Evolutionary conservation across 2,329 filamentous ascomycete genomes (phyloP).

Genomic region (Pestalotiopsis sp.): DNA sequence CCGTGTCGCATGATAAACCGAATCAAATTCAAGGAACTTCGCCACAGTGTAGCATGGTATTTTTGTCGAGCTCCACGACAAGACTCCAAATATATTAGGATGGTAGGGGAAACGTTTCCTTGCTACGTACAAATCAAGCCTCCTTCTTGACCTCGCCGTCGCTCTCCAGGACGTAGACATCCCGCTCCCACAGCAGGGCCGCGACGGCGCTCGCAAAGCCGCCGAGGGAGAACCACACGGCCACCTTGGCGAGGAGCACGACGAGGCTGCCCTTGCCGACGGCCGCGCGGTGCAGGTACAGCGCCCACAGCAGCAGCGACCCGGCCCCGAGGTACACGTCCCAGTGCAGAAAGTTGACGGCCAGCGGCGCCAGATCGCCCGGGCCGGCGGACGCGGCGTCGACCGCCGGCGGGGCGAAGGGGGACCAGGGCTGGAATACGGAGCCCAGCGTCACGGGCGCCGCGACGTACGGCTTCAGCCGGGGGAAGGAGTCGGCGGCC

Average conservation of each 20-base stretch:
- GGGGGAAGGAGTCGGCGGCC: constrained; percentile 20
- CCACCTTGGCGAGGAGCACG: constrained; percentile 21
- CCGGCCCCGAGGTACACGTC: constrained; percentile 29
- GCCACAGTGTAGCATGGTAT: too few species aligned
- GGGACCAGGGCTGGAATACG: constrained; percentile 27
- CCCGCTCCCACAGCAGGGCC: constrained; percentile 30
- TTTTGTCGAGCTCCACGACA: too few species aligned
- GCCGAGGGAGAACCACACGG: constrained; percentile 28
- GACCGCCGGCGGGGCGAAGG: constrained; percentile 19
- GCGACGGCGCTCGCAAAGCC: constrained; percentile 24
- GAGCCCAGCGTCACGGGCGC: constrained; percentile 23
- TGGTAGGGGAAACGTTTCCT: background rate
- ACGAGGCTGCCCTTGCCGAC: constrained; percentile 20
- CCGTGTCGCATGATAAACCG: too few species aligned
- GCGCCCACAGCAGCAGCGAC: constrained; percentile 30
- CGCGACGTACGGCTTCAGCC: constrained; percentile 22
- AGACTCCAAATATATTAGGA: too few species aligned
- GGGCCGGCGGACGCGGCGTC: constrained; percentile 20
- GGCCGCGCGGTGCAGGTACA: constrained; percentile 28
- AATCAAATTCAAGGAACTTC: too few species aligned
- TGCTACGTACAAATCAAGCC: constrained; percentile 10
- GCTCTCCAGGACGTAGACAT: constrained; percentile 28
- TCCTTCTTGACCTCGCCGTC: constrained; percentile 25
- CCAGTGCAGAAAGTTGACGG: constrained; percentile 31
- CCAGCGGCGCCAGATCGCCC: constrained; percentile 25